These are phyloP conservation scores for Pugionium dolabratum DNA, from an alignment of 345 rosid species.

Conservation along the genomic window DNA sequence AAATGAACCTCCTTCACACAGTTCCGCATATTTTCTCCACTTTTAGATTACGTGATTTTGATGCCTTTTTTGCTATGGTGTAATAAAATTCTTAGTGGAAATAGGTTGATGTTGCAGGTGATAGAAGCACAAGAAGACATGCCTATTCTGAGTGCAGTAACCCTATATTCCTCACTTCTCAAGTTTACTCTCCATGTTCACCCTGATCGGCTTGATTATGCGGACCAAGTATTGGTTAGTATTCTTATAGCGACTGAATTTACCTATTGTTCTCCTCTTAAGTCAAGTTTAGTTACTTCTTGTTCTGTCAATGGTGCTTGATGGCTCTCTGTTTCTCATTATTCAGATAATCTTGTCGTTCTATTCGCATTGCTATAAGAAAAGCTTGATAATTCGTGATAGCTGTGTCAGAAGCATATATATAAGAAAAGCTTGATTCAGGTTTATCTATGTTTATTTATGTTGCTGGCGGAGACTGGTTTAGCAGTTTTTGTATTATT, in stretches of 20 bases:
- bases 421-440: neutral
- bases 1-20: neutral
- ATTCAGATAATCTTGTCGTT: conserved; percentile 12
- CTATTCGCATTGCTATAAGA: conserved; percentile 9
- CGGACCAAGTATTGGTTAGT: conserved; percentile 75
- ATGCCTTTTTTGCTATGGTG: conserved; percentile 14
- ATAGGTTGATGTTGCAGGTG: conserved; percentile 58
- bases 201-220: conserved; percentile 98
- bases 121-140: conserved; percentile 94
- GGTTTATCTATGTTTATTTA: neutral
- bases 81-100: neutral
- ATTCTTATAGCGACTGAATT: conserved; percentile 17
- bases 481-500: conserved; percentile 6
- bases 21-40: conserved; percentile 9
- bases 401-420: conserved; percentile 3
- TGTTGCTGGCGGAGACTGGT: neutral
- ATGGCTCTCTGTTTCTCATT: conserved; percentile 13
- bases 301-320: conserved; percentile 15
- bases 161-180: conserved; percentile 94
- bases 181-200: conserved; percentile 98
- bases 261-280: conserved; percentile 14
- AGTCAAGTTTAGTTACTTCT: conserved; percentile 2
- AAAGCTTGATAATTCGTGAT: conserved; percentile 9
- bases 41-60: conserved; percentile 9
- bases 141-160: conserved; percentile 91